Evolutionary conservation across 2,329 filamentous ascomycete species (phyloP).

Genomic region (Scytalidium lignicola): DNA sequence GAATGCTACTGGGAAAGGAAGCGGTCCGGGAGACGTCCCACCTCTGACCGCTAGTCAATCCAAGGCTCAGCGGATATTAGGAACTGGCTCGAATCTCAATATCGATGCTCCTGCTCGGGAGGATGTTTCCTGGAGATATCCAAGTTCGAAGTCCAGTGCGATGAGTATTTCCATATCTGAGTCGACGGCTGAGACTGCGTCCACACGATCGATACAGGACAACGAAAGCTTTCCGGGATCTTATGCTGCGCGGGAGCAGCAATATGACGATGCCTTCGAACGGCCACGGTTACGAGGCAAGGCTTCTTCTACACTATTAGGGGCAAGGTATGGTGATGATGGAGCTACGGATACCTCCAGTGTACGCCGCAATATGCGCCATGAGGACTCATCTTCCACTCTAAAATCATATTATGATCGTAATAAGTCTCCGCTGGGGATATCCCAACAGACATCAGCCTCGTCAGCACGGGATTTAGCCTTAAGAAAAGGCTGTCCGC

Average conservation of each 20-base stretch:
- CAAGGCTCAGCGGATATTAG: slow-evolving; percentile 27
- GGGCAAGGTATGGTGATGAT: slow-evolving; percentile 33
- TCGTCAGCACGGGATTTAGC: slow-evolving; percentile 34
- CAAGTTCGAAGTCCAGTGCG: slow-evolving; percentile 30
- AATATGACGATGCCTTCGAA: slow-evolving; percentile 18
- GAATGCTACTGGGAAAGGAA: slow-evolving; percentile 10
- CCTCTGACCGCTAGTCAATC: slow-evolving; percentile 13
- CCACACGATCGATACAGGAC: slow-evolving; percentile 9
- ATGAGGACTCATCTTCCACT: slow-evolving; percentile 38
- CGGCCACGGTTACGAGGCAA: slow-evolving; percentile 32
- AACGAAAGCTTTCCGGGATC: slow-evolving; percentile 16
- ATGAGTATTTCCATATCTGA: slow-evolving; percentile 35
- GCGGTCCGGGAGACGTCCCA: slow-evolving; percentile 3
- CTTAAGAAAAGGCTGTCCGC: slow-evolving; percentile 30
- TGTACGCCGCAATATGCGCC: slow-evolving; percentile 25
- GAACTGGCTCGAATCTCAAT: slow-evolving; percentile 38
- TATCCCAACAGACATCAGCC: slow-evolving; percentile 39
- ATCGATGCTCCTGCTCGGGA: slow-evolving; percentile 30
- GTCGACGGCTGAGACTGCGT: slow-evolving; percentile 15
- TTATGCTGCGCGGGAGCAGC: slow-evolving; percentile 17
- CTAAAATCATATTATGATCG: slow-evolving; percentile 41
- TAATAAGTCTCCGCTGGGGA: slow-evolving; percentile 32
- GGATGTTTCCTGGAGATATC: slow-evolving; percentile 21
- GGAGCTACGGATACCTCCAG: slow-evolving; percentile 29
- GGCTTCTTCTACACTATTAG: slow-evolving; percentile 40